A percentile compares a stretch with the other conserved stretches of the same genome.
Evolutionary conservation across 257 asterid genomes (phyloP).

Genomic region (Haberlea rhodopensis): DNA sequence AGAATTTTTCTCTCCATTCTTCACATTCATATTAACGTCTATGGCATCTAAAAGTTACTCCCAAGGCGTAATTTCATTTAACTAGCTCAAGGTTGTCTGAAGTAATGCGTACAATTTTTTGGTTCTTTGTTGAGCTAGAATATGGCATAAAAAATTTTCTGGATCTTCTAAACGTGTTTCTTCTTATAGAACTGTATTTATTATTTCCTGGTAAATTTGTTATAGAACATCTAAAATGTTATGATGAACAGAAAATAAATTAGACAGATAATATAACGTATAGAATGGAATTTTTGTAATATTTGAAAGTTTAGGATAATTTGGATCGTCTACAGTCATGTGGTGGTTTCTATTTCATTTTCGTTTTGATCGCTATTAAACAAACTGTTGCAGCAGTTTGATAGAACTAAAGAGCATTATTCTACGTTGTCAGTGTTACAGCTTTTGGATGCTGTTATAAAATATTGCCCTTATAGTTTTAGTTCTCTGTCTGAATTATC

Average conservation of each 20-base stretch:
- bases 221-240: neutral
- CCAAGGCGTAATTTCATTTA: neutral
- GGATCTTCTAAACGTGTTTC: neutral
- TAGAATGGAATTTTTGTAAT: neutral
- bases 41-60: neutral
- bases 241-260: neutral
- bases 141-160: neutral
- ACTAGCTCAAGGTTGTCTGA: neutral
- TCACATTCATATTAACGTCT: neutral
- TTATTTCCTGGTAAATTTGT: neutral
- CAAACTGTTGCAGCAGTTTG: neutral
- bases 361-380: too few relatives aligned
- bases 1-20: too few relatives aligned
- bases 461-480: neutral
- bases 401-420: neutral
- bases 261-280: neutral
- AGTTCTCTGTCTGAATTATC: neutral
- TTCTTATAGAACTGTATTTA: neutral
- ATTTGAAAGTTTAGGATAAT: neutral
- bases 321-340: neutral
- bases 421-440: neutral
- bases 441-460: neutral
- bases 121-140: neutral
- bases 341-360: neutral
- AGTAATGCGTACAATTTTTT: neutral